A percentile compares a stretch with the other conserved stretches of the same genome.
Evolutionary conservation across 108 stramenopile genomes (phyloP).

Genomic region (Mediolabrus comicus): DNA sequence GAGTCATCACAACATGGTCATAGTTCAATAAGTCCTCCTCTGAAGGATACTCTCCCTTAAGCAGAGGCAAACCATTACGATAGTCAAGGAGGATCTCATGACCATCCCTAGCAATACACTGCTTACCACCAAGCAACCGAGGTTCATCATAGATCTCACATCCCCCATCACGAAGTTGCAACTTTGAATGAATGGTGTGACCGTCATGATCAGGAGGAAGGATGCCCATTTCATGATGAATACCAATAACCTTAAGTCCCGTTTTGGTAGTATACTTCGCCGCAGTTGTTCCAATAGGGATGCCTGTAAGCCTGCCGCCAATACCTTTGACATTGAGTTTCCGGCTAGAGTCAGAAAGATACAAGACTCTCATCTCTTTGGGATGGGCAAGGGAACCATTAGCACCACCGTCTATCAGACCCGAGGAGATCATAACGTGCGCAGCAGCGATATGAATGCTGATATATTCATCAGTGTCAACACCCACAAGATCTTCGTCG

Average conservation of each 20-base stretch:
- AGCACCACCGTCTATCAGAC: conserved; percentile 48
- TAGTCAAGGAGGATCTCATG: not conserved
- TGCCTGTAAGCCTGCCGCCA: conserved; percentile 12
- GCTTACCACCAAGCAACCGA: not conserved
- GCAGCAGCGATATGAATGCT: too few species aligned
- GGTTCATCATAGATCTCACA: conserved; percentile 16
- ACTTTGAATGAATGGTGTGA: conserved; percentile 27
- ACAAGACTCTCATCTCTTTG: conserved; percentile 18
- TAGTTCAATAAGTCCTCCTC: not conserved
- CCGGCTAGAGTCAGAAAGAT: conserved; percentile 4
- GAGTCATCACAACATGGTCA: conserved; percentile 1
- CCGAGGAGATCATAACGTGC: too few species aligned
- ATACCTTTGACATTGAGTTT: conserved; percentile 29
- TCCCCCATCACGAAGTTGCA: conserved; percentile 20
- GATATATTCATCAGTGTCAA: too few species aligned
- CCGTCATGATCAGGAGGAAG: conserved; percentile 18
- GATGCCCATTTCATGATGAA: conserved; percentile 46
- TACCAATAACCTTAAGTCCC: conserved; percentile 22
- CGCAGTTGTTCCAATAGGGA: conserved; percentile 30
- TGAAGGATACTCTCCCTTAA: not conserved
- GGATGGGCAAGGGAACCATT: conserved; percentile 36
- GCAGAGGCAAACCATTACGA: not conserved
- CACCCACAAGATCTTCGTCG: too few species aligned
- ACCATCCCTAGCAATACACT: not conserved
- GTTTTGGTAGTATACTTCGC: not conserved